Percentiles rank a stretch among this genome's conserved stretches.
Conservation (phyloP, 169 alveolate species). For the Babesia gibsoni region DNA sequence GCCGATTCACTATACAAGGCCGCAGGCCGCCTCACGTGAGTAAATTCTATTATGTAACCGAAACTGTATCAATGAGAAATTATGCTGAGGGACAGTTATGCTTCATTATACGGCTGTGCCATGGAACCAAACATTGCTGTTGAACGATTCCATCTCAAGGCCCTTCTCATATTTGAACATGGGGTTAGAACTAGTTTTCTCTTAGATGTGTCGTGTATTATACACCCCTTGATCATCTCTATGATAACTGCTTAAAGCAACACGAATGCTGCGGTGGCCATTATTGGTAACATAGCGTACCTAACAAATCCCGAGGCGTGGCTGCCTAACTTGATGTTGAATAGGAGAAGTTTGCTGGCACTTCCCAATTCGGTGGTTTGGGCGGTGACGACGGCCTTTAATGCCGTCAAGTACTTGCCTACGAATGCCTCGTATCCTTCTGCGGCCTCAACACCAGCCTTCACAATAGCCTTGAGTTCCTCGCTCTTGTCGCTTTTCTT, state of each 20-base stretch:
- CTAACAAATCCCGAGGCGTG: background rate
- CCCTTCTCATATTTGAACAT: no score
- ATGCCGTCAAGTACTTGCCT: background rate
- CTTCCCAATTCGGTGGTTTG: background rate
- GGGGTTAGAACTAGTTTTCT: no score
- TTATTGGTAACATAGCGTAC: background rate
- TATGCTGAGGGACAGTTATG: no score
- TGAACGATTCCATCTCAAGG: no score
- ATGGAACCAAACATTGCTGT: no score
- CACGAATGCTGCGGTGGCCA: background rate
- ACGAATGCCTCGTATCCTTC: background rate
- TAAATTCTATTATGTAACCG: no score
- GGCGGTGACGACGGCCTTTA: background rate
- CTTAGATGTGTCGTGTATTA: no score
- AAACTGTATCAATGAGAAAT: no score
- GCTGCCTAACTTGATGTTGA: no score
- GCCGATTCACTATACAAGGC: no score
- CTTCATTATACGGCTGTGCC: no score
- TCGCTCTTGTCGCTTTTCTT: background rate
- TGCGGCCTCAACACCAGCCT: background rate
- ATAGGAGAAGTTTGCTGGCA: background rate
- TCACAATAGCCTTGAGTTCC: slow-evolving; percentile 4
- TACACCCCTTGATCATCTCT: background rate
- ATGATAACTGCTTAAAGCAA: background rate
- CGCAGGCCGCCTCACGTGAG: no score